phyloP scores from a whole-genome alignment of 2,329 filamentous ascomycete species.

The Nannizziopsis arthrosporioides region DNA sequence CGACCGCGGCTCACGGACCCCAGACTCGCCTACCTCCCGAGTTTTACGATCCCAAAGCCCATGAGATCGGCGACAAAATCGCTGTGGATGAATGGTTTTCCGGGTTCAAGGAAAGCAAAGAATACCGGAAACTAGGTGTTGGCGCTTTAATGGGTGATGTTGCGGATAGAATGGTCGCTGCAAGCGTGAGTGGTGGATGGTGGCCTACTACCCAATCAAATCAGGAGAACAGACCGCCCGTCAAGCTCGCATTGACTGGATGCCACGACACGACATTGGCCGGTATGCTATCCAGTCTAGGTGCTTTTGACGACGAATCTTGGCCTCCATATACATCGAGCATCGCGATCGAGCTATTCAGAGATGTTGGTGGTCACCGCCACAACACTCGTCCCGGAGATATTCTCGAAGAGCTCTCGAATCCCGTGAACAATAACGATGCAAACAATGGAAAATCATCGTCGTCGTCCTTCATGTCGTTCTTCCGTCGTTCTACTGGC shows the following conservation, averaged over 20 bases:
- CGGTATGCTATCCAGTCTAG: constrained; percentile 62
- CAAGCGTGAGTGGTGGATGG: constrained; percentile 48
- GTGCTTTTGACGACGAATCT: constrained; percentile 57
- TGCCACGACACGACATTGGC: constrained; percentile 93
- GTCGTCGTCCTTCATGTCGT: constrained; percentile 23
- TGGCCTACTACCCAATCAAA: constrained; percentile 41
- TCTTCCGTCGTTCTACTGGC: constrained; percentile 15
- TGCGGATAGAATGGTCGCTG: constrained; percentile 58
- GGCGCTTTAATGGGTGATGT: constrained; percentile 76
- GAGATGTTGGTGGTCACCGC: constrained; percentile 32
- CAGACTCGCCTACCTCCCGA: constrained; percentile 66
- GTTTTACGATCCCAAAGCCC: constrained; percentile 70
- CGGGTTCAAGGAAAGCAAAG: constrained; percentile 69
- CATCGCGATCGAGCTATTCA: constrained; percentile 82
- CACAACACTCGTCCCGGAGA: constrained; percentile 12
- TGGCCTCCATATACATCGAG: constrained; percentile 96
- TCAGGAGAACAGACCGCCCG: constrained; percentile 35
- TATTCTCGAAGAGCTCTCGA: constrained; percentile 20
- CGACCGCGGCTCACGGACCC: constrained; percentile 71
- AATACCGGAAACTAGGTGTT: constrained; percentile 84
- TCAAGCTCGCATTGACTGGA: constrained; percentile 69
- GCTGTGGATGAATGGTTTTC: constrained; percentile 85
- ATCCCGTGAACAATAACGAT: constrained; percentile 14
- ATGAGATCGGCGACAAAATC: constrained; percentile 58
- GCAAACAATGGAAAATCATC: constrained; percentile 15